Percentiles rank a stretch among this genome's conserved stretches.
Evolutionary conservation across 2,329 filamentous ascomycete genomes (phyloP).

Genomic region (Cercospora zeae-maydis): DNA sequence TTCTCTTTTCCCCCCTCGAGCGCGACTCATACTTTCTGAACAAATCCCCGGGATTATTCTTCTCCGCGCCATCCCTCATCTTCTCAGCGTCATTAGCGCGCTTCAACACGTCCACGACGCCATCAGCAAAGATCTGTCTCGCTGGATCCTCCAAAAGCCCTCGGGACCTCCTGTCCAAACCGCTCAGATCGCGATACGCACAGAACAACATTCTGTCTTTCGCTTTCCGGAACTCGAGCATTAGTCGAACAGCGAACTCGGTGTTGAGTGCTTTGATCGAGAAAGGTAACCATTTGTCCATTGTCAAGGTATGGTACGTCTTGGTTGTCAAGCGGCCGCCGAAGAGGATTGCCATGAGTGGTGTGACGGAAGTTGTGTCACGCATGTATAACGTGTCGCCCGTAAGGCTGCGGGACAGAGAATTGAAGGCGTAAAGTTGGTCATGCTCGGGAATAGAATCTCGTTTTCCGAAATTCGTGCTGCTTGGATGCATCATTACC

Average conservation of each 20-base stretch:
- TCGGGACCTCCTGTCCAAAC: not conserved
- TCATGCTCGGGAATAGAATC: conserved; percentile 8
- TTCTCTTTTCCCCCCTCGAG: not conserved
- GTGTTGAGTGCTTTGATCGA: conserved; percentile 21
- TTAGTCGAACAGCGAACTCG: conserved; percentile 27
- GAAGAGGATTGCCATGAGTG: conserved; percentile 33
- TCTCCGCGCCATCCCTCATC: not conserved
- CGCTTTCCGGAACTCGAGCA: conserved; percentile 38
- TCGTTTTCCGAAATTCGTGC: conserved; percentile 22
- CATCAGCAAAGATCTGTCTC: conserved; percentile 23
- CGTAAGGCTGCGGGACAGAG: conserved; percentile 16
- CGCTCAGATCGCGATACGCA: conserved; percentile 28
- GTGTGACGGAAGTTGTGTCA: conserved; percentile 29
- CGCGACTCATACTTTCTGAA: not conserved
- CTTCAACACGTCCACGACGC: conserved; percentile 23
- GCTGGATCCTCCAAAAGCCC: conserved; percentile 22
- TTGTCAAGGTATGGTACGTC: conserved; percentile 26
- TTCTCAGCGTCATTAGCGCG: not conserved
- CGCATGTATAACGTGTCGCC: conserved; percentile 28
- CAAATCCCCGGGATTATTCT: not conserved
- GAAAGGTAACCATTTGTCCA: conserved; percentile 40
- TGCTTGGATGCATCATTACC: conserved; percentile 32
- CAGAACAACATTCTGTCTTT: conserved; percentile 33
- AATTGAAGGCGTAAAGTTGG: conserved; percentile 19
- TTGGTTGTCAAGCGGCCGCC: conserved; percentile 30